phyloP scores from a whole-genome alignment of 805 yeast species.

The Phaffomyces opuntiae region DNA sequence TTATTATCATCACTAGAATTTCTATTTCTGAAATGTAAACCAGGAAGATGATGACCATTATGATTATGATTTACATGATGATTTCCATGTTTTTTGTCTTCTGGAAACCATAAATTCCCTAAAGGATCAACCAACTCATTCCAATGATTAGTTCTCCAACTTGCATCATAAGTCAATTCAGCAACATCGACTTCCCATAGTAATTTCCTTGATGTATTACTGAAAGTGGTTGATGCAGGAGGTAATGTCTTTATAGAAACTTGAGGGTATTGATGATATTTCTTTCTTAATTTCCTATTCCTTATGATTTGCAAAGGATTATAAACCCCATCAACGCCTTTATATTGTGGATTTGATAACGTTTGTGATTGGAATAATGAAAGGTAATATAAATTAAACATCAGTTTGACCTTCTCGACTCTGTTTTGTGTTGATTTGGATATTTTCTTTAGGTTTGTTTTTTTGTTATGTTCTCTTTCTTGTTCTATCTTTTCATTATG shows the following conservation, averaged over 20 bases:
- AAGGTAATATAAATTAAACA: constrained; percentile 23
- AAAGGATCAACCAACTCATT: constrained; percentile 37
- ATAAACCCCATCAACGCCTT: constrained; percentile 59
- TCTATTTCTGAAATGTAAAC: constrained; percentile 1
- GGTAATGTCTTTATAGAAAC: constrained; percentile 44
- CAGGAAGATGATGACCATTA: constrained; percentile 7
- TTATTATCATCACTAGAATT: constrained; percentile 2
- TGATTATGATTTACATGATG: background rate
- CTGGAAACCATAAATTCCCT: constrained; percentile 49
- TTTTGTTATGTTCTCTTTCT: constrained; percentile 14
- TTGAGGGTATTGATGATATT: constrained; percentile 41
- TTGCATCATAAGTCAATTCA: constrained; percentile 49
- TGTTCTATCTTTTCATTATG: constrained; percentile 14
- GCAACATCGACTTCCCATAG: constrained; percentile 61
- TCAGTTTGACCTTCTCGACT: constrained; percentile 42
- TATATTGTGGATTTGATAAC: constrained; percentile 9
- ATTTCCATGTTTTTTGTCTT: background rate
- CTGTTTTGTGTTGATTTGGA: constrained; percentile 35
- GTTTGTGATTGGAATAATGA: constrained; percentile 18
- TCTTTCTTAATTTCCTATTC: constrained; percentile 53
- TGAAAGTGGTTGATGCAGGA: constrained; percentile 59
- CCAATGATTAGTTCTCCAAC: constrained; percentile 55
- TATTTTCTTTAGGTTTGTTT: constrained; percentile 15
- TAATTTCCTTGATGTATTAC: constrained; percentile 37
- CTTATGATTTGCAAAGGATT: constrained; percentile 82